phyloP scores from a whole-genome alignment of 495 filamentous ascomycete species.

The Delitschia confertaspora region DNA sequence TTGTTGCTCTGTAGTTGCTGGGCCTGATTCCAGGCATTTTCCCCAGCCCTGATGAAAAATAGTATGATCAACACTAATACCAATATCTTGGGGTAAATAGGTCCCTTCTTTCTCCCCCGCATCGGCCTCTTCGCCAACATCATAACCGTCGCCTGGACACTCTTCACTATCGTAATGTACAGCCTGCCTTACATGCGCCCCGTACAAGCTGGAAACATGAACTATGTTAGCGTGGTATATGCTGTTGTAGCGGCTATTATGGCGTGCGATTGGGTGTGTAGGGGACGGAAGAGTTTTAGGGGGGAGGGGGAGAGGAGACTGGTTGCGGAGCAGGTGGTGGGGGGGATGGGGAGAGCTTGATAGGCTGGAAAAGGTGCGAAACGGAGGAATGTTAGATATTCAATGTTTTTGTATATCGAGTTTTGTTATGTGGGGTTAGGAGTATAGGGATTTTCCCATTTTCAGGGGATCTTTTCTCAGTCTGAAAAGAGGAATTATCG shows the following conservation, averaged over 20 bases:
- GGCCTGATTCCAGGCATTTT: no score
- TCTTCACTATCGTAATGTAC: conserved; percentile 33
- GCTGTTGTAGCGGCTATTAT: conserved; percentile 26
- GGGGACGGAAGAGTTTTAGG: conserved; percentile 26
- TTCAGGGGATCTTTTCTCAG: no score
- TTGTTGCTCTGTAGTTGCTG: no score
- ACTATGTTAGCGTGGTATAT: conserved; percentile 30
- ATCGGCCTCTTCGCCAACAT: conserved; percentile 28
- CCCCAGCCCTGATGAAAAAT: no score
- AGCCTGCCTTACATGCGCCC: conserved; percentile 30
- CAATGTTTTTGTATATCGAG: no score
- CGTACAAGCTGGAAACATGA: conserved; percentile 27
- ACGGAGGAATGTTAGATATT: no score
- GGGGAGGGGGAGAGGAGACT: conserved; percentile 15
- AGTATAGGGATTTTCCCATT: no score
- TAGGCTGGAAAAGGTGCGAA: no score
- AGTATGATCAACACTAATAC: no score
- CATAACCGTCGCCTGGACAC: conserved; percentile 29
- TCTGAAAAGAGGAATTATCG: no score
- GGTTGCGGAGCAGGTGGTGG: conserved; percentile 11
- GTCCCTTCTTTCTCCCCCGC: conserved; percentile 32
- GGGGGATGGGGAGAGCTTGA: conserved; percentile 9
- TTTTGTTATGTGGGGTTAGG: no score
- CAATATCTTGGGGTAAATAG: no score
- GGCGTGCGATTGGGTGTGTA: conserved; percentile 23